Percentiles rank a stretch among this genome's conserved stretches.
Conservation (phyloP, 257 asterid species). For the Plantago elongata region DNA sequence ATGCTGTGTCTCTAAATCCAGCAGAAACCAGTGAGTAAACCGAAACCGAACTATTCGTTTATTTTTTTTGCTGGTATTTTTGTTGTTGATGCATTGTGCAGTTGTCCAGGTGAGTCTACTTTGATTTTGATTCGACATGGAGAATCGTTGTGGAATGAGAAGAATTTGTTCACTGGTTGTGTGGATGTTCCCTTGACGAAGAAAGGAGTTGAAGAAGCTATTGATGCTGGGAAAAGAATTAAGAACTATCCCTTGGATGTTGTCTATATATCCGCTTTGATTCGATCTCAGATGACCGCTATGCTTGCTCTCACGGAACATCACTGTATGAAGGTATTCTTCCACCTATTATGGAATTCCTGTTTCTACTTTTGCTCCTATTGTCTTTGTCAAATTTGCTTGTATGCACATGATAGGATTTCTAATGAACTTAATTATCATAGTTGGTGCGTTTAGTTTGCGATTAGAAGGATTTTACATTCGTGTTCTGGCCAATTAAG, state of each 20-base stretch:
- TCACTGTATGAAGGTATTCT: slow-evolving; percentile 67
- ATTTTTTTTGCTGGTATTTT: slow-evolving; percentile 9
- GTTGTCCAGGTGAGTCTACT: slow-evolving; percentile 53
- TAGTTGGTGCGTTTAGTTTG: too few relatives aligned
- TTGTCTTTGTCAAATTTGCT: too few relatives aligned
- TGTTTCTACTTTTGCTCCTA: too few relatives aligned
- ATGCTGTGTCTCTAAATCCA: slow-evolving; percentile 22
- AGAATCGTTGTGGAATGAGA: slow-evolving; percentile 97
- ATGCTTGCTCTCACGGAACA: slow-evolving; percentile 90
- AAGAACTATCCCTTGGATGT: slow-evolving; percentile 70
- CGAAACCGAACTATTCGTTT: slow-evolving; percentile 10
- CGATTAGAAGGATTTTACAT: too few relatives aligned
- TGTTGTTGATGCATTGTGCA: slow-evolving; percentile 1
- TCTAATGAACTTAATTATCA: too few relatives aligned
- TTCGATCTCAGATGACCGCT: slow-evolving; percentile 95
- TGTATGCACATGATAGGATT: too few relatives aligned
- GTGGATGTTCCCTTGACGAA: slow-evolving; percentile 86
- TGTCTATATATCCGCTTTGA: slow-evolving; percentile 70
- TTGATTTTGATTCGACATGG: slow-evolving; percentile 84
- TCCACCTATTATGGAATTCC: too few relatives aligned
- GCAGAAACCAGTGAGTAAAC: slow-evolving; percentile 43
- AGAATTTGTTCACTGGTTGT: slow-evolving; percentile 89
- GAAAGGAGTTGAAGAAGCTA: slow-evolving; percentile 81
- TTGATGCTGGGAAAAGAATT: slow-evolving; percentile 89
- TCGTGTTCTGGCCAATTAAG: too few relatives aligned